phyloP scores from a whole-genome alignment of 805 yeast species.

The Yamadazyma akitaensis region DNA sequence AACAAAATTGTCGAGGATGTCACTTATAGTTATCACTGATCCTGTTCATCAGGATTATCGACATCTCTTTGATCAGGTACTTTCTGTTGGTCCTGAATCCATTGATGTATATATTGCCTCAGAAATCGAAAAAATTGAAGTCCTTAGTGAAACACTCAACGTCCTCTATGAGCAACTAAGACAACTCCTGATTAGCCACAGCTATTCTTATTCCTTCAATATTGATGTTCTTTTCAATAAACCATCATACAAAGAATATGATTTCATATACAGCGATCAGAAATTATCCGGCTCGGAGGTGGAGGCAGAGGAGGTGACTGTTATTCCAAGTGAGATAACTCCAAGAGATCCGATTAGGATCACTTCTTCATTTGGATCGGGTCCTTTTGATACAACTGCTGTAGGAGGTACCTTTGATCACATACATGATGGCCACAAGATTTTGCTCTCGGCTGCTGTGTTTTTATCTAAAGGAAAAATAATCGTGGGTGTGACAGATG shows the following conservation, averaged over 20 bases:
- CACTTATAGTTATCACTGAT: constrained; percentile 9
- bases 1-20: constrained; percentile 1
- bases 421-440: constrained; percentile 91
- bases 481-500: constrained; percentile 84
- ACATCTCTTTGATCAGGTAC: constrained; percentile 4
- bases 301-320: not conserved
- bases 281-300: not conserved
- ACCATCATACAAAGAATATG: not conserved
- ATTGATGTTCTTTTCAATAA: constrained; percentile 29
- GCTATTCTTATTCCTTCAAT: constrained; percentile 24
- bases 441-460: constrained; percentile 69
- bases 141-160: constrained; percentile 27
- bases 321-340: not conserved
- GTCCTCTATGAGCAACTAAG: constrained; percentile 28
- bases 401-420: constrained; percentile 98
- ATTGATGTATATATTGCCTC: constrained; percentile 25
- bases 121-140: constrained; percentile 18
- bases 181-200: constrained; percentile 14
- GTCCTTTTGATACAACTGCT: constrained; percentile 37
- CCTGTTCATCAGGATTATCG: constrained; percentile 10
- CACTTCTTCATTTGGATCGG: not conserved
- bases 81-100: not conserved
- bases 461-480: constrained; percentile 54
- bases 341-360: not conserved
- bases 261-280: not conserved